Evolutionary conservation across 208 protist genomes (phyloP), one percentile per base, ranked within the genome.

Genomic region (Crithidia fasciculata): DNA sequence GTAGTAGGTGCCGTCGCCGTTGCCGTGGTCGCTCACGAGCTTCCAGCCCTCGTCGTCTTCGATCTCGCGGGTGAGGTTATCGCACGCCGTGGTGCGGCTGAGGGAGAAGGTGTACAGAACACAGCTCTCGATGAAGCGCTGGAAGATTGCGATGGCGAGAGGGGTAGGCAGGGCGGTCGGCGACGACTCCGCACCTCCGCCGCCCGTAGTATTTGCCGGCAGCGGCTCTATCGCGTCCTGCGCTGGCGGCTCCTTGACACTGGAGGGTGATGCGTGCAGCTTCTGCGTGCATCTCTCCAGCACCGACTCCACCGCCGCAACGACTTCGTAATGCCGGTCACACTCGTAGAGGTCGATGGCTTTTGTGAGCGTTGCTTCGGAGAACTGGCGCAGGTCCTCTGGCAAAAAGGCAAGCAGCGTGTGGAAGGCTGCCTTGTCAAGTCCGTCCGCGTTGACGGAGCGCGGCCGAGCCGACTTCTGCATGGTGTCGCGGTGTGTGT

Each of bases 301-400:
- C 16, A 87, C 40, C 15, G 57, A 63, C 36, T 87, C 68, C 69
- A 85, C 73, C 62, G 74, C 63, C 57, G 78, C 45, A 19, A 84
- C 45, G 56, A 88, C 84, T 59, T 90, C 85, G 62, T 81, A 85
- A 64, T 89, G 81, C 8, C 85, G 71, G 73, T 90, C 85, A 5
- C 74, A 72, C 49, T 55, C 44, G 67, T 75, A 89, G 5, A 90
- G 63, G 9, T 83, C 55, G 41, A 41, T 53, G 9, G 83, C 83
- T 45, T 81, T 72, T 6, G 43, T 45, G 18, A 84, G 59, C 13
- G 74, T 50, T 52, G 57, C 36, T 5, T 70, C 57, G 13, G 69
- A 39, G 39, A 77, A 61, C 4, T 52, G 39, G 67, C 60, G 71
- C 8, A 68, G 55, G 39, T 64, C 62, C 9, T 52, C 5, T 15